Percentiles rank a stretch among this genome's conserved stretches.
These are phyloP conservation scores for Clathrospora elynae DNA, from an alignment of 2,329 filamentous ascomycete species.

Conservation along the genomic window DNA sequence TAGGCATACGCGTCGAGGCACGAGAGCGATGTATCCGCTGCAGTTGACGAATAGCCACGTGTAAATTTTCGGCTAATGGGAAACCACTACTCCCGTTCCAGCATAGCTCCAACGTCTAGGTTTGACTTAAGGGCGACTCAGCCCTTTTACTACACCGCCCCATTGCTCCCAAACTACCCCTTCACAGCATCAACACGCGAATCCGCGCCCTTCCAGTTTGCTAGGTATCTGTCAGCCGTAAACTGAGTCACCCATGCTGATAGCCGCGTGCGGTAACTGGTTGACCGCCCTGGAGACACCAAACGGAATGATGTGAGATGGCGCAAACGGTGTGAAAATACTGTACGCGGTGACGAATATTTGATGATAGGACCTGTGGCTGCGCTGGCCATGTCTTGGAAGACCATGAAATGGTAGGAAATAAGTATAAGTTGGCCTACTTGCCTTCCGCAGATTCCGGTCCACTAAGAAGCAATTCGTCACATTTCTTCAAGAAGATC, in stretches of 20 bases:
- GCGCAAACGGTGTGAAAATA: neutral
- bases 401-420: neutral
- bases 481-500: neutral
- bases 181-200: neutral
- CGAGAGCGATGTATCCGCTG: neutral
- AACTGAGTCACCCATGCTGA: neutral
- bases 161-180: neutral
- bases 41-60: neutral
- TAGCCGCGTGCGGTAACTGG: neutral
- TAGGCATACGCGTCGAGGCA: neutral
- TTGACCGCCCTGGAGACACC: neutral
- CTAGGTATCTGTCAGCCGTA: neutral
- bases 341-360: neutral
- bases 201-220: neutral
- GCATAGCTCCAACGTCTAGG: neutral
- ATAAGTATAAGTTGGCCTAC: slow-evolving; percentile 4
- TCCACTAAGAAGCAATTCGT: neutral
- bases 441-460: neutral
- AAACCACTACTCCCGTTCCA: neutral
- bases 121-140: neutral
- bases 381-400: neutral
- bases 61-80: too few species aligned
- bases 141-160: neutral
- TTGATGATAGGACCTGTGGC: neutral
- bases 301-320: neutral